These are phyloP conservation scores for Omphalotus olearius DNA, from an alignment of 1,284 basidiomycete genomes.

Conservation along the genomic window DNA sequence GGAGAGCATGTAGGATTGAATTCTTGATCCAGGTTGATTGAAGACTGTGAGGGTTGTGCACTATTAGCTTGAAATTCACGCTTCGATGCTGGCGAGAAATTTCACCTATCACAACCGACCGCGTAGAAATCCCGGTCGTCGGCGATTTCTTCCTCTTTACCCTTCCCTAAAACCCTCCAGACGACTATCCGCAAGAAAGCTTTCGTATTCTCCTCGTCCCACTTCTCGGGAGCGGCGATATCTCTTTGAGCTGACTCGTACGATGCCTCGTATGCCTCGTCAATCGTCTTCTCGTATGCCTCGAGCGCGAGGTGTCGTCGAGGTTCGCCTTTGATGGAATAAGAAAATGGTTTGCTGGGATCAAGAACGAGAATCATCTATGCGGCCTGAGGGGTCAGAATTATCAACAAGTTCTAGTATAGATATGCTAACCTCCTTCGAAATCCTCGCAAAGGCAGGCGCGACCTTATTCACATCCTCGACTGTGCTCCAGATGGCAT, in stretches of 20 bases:
- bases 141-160: constrained; percentile 8
- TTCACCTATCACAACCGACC: constrained; percentile 40
- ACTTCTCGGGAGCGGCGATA: constrained; percentile 22
- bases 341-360: constrained; percentile 26
- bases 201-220: constrained; percentile 21
- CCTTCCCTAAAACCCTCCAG: constrained; percentile 20
- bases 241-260: constrained; percentile 16
- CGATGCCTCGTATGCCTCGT: constrained; percentile 21
- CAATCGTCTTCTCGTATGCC: constrained; percentile 28
- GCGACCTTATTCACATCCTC: constrained; percentile 36
- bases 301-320: constrained; percentile 24
- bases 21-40: constrained; percentile 40
- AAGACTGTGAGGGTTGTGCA: constrained; percentile 24
- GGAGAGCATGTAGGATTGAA: constrained; percentile 29
- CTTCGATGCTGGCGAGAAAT: not conserved
- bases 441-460: constrained; percentile 35
- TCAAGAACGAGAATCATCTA: constrained; percentile 27
- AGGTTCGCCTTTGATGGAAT: constrained; percentile 26
- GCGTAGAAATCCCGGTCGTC: constrained; percentile 40
- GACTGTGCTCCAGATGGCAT: constrained; percentile 27
- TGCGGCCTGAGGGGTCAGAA: not conserved
- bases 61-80: too few species aligned
- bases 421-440: constrained; percentile 29
- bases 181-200: constrained; percentile 28
- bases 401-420: not conserved